phyloP scores from a whole-genome alignment of 2,329 filamentous ascomycete species.

The Ophiostoma fasciatum region DNA sequence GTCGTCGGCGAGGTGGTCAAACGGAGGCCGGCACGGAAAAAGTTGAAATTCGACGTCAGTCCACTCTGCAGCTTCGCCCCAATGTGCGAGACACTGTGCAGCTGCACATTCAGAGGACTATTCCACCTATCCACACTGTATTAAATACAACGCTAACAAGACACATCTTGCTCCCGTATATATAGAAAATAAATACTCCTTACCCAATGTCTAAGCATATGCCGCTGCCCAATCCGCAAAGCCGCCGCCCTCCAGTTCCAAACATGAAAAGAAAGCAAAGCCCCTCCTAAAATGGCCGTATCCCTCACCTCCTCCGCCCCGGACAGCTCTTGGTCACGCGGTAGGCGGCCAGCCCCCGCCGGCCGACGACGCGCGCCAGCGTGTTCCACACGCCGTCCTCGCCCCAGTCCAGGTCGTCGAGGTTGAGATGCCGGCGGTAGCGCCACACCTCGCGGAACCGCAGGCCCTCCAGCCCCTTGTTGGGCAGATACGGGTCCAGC shows the following conservation, averaged over 20 bases:
- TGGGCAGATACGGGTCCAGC: conserved; percentile 46
- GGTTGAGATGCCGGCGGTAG: conserved; percentile 52
- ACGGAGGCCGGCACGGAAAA: too few species aligned
- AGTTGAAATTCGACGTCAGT: too few species aligned
- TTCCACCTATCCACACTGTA: too few species aligned
- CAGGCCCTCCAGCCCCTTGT: conserved; percentile 44
- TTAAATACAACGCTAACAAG: too few species aligned
- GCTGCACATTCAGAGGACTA: too few species aligned
- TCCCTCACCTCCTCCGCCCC: neutral
- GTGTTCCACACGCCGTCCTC: conserved; percentile 64
- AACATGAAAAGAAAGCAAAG: neutral
- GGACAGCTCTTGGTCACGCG: conserved; percentile 48
- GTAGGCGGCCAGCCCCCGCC: conserved; percentile 47
- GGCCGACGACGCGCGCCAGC: conserved; percentile 49
- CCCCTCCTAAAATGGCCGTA: neutral
- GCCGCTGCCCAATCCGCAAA: neutral
- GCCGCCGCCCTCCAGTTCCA: too few species aligned
- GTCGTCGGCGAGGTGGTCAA: too few species aligned
- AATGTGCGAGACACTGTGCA: too few species aligned
- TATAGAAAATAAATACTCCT: too few species aligned
- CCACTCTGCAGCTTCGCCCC: too few species aligned
- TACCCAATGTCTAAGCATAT: too few species aligned
- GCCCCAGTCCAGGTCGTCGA: conserved; percentile 68
- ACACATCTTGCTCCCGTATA: too few species aligned
- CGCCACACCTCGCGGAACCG: conserved; percentile 57